phyloP scores from a whole-genome alignment of 2,329 filamentous ascomycete species.

The Fusarium beomiforme region DNA sequence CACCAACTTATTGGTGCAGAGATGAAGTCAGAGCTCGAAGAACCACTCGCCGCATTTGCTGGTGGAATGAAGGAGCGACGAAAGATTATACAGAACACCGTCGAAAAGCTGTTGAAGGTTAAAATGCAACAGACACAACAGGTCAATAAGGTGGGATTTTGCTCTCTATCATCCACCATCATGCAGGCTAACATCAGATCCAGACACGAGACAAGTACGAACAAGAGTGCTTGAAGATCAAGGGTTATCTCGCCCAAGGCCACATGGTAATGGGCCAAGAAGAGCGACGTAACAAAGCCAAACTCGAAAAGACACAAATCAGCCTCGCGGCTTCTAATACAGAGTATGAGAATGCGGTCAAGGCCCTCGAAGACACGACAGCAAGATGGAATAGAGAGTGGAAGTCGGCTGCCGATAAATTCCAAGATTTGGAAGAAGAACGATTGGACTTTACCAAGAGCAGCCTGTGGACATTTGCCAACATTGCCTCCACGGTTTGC shows the following conservation, averaged over 20 bases:
- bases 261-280: conserved; percentile 99
- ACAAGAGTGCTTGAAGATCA: conserved; percentile 97
- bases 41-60: conserved; percentile 89
- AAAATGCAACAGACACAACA: conserved; percentile 91
- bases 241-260: conserved; percentile 96
- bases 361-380: conserved; percentile 93
- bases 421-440: conserved; percentile 98
- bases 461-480: conserved; percentile 97
- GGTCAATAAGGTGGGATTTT: conserved; percentile 82
- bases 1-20: conserved; percentile 90
- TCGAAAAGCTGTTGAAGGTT: conserved; percentile 92
- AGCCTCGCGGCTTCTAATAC: conserved; percentile 90
- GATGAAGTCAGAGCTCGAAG: conserved; percentile 96
- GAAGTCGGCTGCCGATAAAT: conserved; percentile 98
- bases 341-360: conserved; percentile 94
- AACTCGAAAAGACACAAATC: conserved; percentile 98
- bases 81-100: conserved; percentile 94
- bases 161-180: not conserved
- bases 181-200: conserved; percentile 1
- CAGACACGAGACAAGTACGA: conserved; percentile 93
- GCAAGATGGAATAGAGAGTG: conserved; percentile 97
- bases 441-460: conserved; percentile 96
- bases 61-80: conserved; percentile 96
- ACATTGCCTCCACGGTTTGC: conserved; percentile 95
- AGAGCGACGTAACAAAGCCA: conserved; percentile 98